Percentiles rank a stretch among this genome's conserved stretches.
These are phyloP conservation scores for Voacanga thouarsii DNA, from an alignment of 257 asterid species.

Conservation along the genomic window DNA sequence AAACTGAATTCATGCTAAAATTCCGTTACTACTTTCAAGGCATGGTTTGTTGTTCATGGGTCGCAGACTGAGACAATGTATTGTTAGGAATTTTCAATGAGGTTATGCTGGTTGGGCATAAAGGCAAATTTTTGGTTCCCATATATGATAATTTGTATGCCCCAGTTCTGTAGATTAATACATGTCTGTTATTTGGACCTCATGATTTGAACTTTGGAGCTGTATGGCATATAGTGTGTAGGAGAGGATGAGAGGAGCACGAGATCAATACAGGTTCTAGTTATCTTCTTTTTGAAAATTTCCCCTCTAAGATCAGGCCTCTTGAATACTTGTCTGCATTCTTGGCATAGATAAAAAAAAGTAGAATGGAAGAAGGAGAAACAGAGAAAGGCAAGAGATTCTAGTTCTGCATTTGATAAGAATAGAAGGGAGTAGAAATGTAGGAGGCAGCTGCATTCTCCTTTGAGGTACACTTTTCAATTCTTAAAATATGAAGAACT, in stretches of 20 bases:
- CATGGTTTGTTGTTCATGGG: neutral
- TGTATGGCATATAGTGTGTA: neutral
- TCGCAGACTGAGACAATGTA: neutral
- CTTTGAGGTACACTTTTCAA: neutral
- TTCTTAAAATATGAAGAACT: too few species aligned
- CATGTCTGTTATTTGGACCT: neutral
- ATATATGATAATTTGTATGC: neutral
- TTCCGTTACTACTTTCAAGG: neutral
- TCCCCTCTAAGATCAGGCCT: neutral
- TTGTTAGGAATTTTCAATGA: neutral
- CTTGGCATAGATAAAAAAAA: neutral
- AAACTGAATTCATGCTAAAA: neutral
- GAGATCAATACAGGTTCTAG: neutral
- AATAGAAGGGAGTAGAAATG: neutral
- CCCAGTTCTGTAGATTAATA: neutral
- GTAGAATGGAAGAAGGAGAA: neutral
- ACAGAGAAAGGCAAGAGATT: neutral
- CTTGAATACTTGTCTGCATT: neutral
- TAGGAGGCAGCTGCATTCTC: neutral
- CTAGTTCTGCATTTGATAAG: neutral
- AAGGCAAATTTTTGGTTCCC: neutral
- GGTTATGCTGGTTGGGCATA: neutral
- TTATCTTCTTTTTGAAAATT: neutral
- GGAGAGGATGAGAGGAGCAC: neutral
- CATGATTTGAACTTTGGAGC: neutral